Base-by-base conservation (phyloP, 208 protist genomes). In the Leishmania mexicana region DNA sequence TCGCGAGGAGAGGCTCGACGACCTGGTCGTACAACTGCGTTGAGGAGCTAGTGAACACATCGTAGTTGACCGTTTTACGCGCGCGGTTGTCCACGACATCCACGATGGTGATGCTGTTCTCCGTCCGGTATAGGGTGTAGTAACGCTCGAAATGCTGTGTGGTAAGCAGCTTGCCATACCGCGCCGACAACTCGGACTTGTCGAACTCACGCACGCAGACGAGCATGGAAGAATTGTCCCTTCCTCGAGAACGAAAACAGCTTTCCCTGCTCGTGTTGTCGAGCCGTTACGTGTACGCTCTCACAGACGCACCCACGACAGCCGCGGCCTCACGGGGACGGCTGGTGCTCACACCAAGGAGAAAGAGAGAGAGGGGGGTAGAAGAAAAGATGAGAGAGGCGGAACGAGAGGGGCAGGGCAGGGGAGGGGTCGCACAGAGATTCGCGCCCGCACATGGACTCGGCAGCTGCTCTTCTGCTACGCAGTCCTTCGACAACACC, bases 61-160 rank as follows among this genome's bases (percentile, higher is more conserved):
- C 93, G 76, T 83, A 94, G 78, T 86, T 85, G 31, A 93, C 60
- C 0, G 86, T 85, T 74, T 90, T 90, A 35, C 93, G 83, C 53
- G 93, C 93, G 13, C 91, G 85, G n/a, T 79, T 85, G 64, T 96
- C 93, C 1, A 87, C 90, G 13, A 93, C 91, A 80, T 96, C 93
- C 24, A 90, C 89, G 8, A 96, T 62, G 3, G 88, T 93, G 17
- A 85, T 67, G 73, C 79, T 87, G 35, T 75, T 81, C 19, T 80
- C 78, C 10, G 75, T 83, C 3, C 62, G 60, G 65, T 87, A 85
- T 38, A 96, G 85, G 4, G 83, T 85, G 81, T 94, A 96, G 76
- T 93, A 89, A 17, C 89, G 85, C 81, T 91, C 90, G 38, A 90
- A 81, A 21, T 86, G 78, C 13, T 74, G 78, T 0, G 80, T 10